These are phyloP conservation scores for Ganoderma lucidum DNA, from an alignment of 1,284 basidiomycete genomes.

Conservation along the genomic window DNA sequence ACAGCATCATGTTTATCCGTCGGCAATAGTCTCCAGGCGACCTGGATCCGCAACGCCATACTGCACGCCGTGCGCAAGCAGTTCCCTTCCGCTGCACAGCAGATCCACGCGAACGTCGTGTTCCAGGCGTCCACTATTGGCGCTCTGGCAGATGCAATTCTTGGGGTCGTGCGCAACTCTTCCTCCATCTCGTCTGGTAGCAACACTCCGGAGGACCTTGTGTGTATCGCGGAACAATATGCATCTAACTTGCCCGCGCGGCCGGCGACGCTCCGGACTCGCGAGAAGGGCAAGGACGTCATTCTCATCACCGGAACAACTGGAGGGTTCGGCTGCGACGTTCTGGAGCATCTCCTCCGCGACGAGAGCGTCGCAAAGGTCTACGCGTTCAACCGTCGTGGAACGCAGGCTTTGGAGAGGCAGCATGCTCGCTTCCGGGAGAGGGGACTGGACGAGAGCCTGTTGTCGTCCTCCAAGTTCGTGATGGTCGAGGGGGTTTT, in stretches of 20 bases:
- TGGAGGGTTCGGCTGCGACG: slow-evolving; percentile 32
- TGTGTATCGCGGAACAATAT: slow-evolving; percentile 20
- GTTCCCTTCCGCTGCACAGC: slow-evolving; percentile 21
- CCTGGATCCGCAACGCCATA: slow-evolving; percentile 45
- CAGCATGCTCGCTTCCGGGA: slow-evolving; percentile 40
- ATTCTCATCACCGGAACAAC: slow-evolving; percentile 40
- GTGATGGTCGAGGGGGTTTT: slow-evolving; percentile 44
- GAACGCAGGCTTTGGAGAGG: slow-evolving; percentile 28
- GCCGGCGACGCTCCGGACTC: slow-evolving; percentile 1
- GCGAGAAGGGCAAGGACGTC: slow-evolving; percentile 13
- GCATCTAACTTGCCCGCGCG: slow-evolving; percentile 10
- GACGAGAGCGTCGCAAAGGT: slow-evolving; percentile 25
- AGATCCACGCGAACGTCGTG: slow-evolving; percentile 43
- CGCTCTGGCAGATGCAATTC: slow-evolving; percentile 38
- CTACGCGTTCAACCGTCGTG: slow-evolving; percentile 33
- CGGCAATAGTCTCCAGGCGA: slow-evolving; percentile 42
- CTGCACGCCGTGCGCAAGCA: slow-evolving; percentile 36
- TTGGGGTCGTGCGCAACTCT: slow-evolving; percentile 30
- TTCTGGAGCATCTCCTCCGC: slow-evolving; percentile 31
- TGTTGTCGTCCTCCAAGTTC: slow-evolving; percentile 40
- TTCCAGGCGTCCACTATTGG: slow-evolving; percentile 46
- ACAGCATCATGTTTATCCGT: neutral
- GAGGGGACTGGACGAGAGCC: slow-evolving; percentile 39
- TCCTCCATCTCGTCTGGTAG: slow-evolving; percentile 24
- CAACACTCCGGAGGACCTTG: slow-evolving; percentile 19